Conservation (phyloP, 2,329 filamentous ascomycete genomes). For the Fusarium nurragi region DNA sequence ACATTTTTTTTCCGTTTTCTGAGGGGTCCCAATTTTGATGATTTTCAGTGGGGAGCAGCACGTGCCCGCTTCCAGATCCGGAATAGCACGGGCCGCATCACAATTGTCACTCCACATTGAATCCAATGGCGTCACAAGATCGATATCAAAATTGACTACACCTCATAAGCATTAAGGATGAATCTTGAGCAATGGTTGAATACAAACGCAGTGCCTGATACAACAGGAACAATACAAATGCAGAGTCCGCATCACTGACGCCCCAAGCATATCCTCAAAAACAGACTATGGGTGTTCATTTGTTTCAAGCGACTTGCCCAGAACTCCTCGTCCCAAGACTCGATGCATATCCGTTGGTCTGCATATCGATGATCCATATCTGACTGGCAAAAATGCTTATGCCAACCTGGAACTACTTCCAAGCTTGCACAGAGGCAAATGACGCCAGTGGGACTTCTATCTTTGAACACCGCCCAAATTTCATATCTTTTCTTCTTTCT, state of each 20-base stretch:
- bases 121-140: conserved; percentile 19
- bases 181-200: not conserved
- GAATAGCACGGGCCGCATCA: not conserved
- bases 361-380: conserved; percentile 26
- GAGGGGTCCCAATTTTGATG: conserved; percentile 38
- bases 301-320: conserved; percentile 21
- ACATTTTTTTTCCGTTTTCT: conserved; percentile 42
- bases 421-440: conserved; percentile 29
- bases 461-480: conserved; percentile 21
- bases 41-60: conserved; percentile 44
- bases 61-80: conserved; percentile 40
- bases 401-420: conserved; percentile 32
- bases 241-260: not conserved
- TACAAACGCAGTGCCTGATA: not conserved
- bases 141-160: conserved; percentile 10
- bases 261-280: not conserved
- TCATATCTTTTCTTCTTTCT: conserved; percentile 2
- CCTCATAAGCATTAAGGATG: not conserved
- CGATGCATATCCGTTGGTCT: conserved; percentile 41
- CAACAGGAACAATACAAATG: not conserved
- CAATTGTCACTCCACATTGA: conserved; percentile 20
- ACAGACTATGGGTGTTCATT: conserved; percentile 11
- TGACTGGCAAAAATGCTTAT: conserved; percentile 23
- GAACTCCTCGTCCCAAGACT: conserved; percentile 23
- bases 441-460: conserved; percentile 33